phyloP scores from a whole-genome alignment of 305 asterid species.

The Stenogyne calaminthoides region DNA sequence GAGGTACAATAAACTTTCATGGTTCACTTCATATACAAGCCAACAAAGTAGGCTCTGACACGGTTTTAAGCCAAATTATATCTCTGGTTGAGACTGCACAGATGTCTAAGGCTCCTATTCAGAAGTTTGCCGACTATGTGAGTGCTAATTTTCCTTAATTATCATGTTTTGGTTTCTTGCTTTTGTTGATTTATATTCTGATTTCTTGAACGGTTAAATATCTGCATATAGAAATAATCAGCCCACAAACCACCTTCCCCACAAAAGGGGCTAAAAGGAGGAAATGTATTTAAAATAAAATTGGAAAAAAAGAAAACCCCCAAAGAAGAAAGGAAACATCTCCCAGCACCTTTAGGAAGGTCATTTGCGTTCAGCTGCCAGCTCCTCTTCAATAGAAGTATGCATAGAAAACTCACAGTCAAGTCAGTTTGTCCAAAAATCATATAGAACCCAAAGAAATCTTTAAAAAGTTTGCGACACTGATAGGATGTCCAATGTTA shows the following conservation, averaged over 20 bases:
- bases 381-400: neutral
- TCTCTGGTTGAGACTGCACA: constrained; percentile 99
- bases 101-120: constrained; percentile 99
- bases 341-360: neutral
- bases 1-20: constrained; percentile 94
- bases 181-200: constrained; percentile 15
- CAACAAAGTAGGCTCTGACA: constrained; percentile 90
- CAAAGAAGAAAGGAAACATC: neutral
- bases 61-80: constrained; percentile 95
- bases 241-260: neutral
- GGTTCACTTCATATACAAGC: constrained; percentile 89
- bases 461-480: neutral
- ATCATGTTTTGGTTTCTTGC: constrained; percentile 14
- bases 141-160: constrained; percentile 43
- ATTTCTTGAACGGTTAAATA: neutral
- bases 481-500: neutral
- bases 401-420: neutral
- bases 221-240: neutral
- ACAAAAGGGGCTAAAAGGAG: neutral
- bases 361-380: neutral
- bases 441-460: neutral
- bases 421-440: constrained; percentile 10
- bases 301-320: no score
- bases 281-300: neutral
- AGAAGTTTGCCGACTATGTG: constrained; percentile 93